Base-by-base conservation (phyloP, 345 rosid genomes). In the Hirschfeldia incana region DNA sequence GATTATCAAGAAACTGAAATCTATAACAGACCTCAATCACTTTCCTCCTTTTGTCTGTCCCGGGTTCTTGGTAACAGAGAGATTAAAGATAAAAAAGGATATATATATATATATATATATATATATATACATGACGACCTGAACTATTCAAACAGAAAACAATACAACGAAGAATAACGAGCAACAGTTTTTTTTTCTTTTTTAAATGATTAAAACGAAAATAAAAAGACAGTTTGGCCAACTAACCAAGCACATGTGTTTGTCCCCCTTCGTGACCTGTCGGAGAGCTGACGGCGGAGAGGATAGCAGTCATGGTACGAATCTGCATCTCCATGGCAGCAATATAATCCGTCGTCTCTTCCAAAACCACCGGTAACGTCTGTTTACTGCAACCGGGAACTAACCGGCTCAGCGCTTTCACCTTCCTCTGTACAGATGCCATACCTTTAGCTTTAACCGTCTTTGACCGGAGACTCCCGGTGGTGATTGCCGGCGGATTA, bases 311-410 rank as follows among this genome's bases (percentile, higher is more conserved):
- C 99, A 96, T 90, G 79, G 97, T 88, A 55, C 94, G 85, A 59
- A 96, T 88, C 80, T 96, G 98, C 99, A 96, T 96, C 94, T 96
- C 94, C 76, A 93, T 84, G 2, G 99, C 99, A 13, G 94, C 91
- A 39, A 96, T 96, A 67, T 96, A 96, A 87, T 96, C 99, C 0
- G 97, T 88, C 0, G 95, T 93, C 75, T 96, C 98, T 74, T 96
- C 98, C 36, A 96, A 88, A 75, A 96, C 88, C 66, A 96, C 91
- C 6, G 97, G 97, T 63, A 96, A 75, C 4, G 94, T 83, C 76
- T 96, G 91, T 76, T 92, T 93, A 71, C 95, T 87, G 92, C 99
- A 96, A 61, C 99, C 99, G 9, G 99, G 99, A 69, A 96, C 97
- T 80, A 96, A 77, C 78, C 95, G 89, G 74, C 99, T 92, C 28